Evolutionary conservation across 192 early-diverging fungal species (phyloP).

Genomic region (Backusella macrospora): DNA sequence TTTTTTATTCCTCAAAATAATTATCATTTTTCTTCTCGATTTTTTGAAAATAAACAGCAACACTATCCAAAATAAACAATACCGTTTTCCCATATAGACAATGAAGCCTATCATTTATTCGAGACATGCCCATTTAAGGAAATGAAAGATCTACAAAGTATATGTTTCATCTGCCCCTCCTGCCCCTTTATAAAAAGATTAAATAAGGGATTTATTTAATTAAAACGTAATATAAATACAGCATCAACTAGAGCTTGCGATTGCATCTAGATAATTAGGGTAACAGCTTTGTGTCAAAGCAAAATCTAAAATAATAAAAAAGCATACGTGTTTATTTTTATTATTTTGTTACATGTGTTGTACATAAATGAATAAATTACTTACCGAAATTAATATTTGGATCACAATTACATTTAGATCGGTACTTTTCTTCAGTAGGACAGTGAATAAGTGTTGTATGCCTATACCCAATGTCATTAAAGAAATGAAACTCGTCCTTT

Average conservation of each 20-base stretch:
- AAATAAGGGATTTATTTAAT: too few species aligned
- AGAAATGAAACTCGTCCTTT: constrained; percentile 68
- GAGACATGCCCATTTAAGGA: too few species aligned
- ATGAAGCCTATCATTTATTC: too few species aligned
- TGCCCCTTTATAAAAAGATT: too few species aligned
- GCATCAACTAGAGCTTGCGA: neutral
- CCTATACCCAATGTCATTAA: constrained; percentile 73
- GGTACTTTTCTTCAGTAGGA: constrained; percentile 47
- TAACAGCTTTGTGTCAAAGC: constrained; percentile 4
- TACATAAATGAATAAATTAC: neutral
- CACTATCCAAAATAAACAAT: too few species aligned
- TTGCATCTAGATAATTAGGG: constrained; percentile 1
- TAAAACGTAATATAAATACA: neutral
- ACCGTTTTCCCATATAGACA: too few species aligned
- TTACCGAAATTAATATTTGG: constrained; percentile 53
- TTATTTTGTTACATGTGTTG: neutral
- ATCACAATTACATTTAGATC: constrained; percentile 52
- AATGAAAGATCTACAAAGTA: too few species aligned
- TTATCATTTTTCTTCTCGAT: too few species aligned
- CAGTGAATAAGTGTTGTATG: constrained; percentile 67
- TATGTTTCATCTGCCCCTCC: too few species aligned
- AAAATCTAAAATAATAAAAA: constrained; percentile 8
- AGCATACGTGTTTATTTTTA: neutral
- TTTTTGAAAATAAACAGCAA: too few species aligned
- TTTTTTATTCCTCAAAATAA: too few species aligned